A percentile compares a stretch with the other conserved stretches of the same genome.
Evolutionary conservation across 306 rosid species (phyloP).

Genomic region (Fragaria ananassa): DNA sequence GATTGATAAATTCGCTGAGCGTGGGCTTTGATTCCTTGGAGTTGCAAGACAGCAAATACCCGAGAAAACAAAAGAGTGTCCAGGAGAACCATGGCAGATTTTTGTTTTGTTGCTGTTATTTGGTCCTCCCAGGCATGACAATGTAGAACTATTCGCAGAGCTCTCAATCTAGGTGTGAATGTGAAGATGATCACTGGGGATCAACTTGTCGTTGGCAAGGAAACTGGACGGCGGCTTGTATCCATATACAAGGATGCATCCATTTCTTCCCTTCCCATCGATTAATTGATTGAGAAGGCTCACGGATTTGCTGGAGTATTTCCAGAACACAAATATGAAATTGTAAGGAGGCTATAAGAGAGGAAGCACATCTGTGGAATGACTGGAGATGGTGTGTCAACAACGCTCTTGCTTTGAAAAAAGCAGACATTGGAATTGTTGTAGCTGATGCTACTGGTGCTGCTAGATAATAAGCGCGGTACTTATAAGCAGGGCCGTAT

Average conservation of each 20-base stretch:
- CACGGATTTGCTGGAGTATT: constrained; percentile 99
- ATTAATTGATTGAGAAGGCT: constrained; percentile 95
- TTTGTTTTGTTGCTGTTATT: constrained; percentile 85
- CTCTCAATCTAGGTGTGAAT: constrained; percentile 94
- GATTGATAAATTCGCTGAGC: constrained; percentile 94
- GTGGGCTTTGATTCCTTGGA: constrained; percentile 90
- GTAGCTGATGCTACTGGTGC: constrained; percentile 99
- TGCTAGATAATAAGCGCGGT: constrained; percentile 47
- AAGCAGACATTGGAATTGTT: constrained; percentile 96
- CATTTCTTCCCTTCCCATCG: constrained; percentile 72
- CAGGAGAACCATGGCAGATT: constrained; percentile 91
- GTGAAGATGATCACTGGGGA: constrained; percentile 99
- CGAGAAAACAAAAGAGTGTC: constrained; percentile 71
- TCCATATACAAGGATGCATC: constrained; percentile 85
- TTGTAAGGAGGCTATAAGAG: constrained; percentile 88
- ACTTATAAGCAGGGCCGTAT: constrained; percentile 98
- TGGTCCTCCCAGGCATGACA: constrained; percentile 99
- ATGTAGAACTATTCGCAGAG: constrained; percentile 99
- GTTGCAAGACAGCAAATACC: constrained; percentile 98
- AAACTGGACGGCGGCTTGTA: constrained; percentile 99
- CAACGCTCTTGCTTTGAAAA: constrained; percentile 95
- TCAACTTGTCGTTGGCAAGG: constrained; percentile 95
- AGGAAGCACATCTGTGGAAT: constrained; percentile 97
- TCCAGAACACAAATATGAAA: constrained; percentile 99
- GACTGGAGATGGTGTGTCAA: constrained; percentile 98